Evolutionary conservation across 768 basidiomycete species (phyloP).

Genomic region (Termitomyces sp.): DNA sequence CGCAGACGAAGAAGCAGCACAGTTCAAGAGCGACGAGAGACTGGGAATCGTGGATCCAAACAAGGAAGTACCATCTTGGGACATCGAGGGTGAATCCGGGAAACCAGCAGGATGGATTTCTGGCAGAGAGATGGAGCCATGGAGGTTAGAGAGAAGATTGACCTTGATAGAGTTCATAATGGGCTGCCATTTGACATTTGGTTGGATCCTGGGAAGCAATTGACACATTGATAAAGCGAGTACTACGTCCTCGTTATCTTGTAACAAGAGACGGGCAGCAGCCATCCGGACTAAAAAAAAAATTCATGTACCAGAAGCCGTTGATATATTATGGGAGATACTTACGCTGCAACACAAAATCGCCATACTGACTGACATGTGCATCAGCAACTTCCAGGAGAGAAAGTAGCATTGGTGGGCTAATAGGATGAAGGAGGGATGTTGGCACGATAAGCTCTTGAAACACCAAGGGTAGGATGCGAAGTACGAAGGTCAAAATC

Average conservation of each 20-base stretch:
- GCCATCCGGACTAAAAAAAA: constrained; percentile 12
- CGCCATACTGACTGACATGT: constrained; percentile 7
- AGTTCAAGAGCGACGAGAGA: constrained; percentile 13
- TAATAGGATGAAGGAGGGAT: constrained; percentile 9
- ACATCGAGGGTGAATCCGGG: neutral
- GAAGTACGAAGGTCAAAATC: constrained; percentile 14
- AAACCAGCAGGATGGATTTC: constrained; percentile 6
- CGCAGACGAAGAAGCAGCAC: constrained; percentile 5
- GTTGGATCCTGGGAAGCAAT: constrained; percentile 7
- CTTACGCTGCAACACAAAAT: constrained; percentile 15
- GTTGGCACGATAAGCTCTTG: constrained; percentile 5
- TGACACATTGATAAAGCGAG: constrained; percentile 12
- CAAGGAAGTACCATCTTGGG: neutral
- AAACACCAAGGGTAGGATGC: constrained; percentile 13
- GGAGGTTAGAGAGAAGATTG: constrained; percentile 1
- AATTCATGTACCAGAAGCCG: neutral
- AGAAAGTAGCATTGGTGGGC: constrained; percentile 12
- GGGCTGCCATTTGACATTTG: constrained; percentile 5
- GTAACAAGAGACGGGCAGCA: constrained; percentile 11
- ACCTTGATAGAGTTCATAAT: constrained; percentile 2
- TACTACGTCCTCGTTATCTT: constrained; percentile 9
- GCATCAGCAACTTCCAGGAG: constrained; percentile 10
- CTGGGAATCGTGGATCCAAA: constrained; percentile 10
- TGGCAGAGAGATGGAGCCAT: constrained; percentile 8
- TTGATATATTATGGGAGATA: neutral